Base-by-base conservation (phyloP, 106 monocot genomes). In the Posidonia australis region DNA sequence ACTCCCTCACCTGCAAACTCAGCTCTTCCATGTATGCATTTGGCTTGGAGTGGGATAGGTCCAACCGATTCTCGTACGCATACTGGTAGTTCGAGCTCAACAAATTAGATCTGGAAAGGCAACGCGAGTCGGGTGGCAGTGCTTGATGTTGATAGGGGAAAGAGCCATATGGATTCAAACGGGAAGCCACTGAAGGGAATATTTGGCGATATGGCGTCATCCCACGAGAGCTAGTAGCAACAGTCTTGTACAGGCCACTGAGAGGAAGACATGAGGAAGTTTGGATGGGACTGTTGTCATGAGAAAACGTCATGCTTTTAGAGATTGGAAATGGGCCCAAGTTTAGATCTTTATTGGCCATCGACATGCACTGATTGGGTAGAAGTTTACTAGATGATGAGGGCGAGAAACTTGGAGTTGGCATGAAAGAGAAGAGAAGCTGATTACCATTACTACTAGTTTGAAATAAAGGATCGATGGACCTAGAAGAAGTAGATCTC, bases 51-150 rank as follows among this genome's bases (percentile, higher is more conserved):
- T 22, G 9, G 19, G 62, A 19, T 12, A 62, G 36, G 31, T 62
- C 20, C 36, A 62, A n/a, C 43, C 36, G 16, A 10, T 44, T 62
- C 43, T 62, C 62, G n/a, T 20, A 36, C 17, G 32, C 60, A 36
- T 60, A 60, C 17, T 17, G 28, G 29, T 60, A 60, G 32, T 60
- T 62, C 14, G 62, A 62, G n/a, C 58, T 30, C 58, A 54, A 19
- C 9, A 24, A n/a, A 24, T 54, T 54, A 10, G 22, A 10, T 54
- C 21, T 54, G 19, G 53, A 54, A n/a, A n/a, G 11, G 21, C 2
- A 54, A 1, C 19, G 10, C 19, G 58, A 32, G 30, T 14, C 27
- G 24, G 26, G 13, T 22, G 16, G 26, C 16, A 16, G 30, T 16
- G 28, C 12, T 32, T 58, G 58, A 17, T 27, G 16, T 58, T n/a